A percentile compares a stretch with the other conserved stretches of the same genome.
phyloP scores from a whole-genome alignment of 352 stramenopile genomes.

The Globisporangium canariense region DNA sequence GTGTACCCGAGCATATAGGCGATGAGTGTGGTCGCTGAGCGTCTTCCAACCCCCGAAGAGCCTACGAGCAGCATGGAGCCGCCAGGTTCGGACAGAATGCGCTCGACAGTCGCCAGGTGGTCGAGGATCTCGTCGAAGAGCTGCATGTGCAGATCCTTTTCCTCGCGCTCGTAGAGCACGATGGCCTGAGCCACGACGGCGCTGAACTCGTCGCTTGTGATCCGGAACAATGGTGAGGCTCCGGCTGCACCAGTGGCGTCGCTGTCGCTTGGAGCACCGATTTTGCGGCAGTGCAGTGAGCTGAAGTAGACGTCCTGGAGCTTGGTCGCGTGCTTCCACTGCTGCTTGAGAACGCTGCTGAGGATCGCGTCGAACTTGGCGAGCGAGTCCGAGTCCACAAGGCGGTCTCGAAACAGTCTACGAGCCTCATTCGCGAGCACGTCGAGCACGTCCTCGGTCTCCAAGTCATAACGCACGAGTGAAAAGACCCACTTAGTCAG shows the following conservation, averaged over 20 bases:
- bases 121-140: slow-evolving; percentile 92
- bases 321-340: slow-evolving; percentile 78
- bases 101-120: slow-evolving; percentile 88
- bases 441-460: slow-evolving; percentile 86
- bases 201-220: slow-evolving; percentile 82
- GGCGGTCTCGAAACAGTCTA: slow-evolving; percentile 87
- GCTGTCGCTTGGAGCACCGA: slow-evolving; percentile 8
- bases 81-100: slow-evolving; percentile 79
- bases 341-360: slow-evolving; percentile 77
- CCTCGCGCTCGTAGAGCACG: slow-evolving; percentile 93
- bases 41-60: slow-evolving; percentile 82
- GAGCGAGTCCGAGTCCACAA: slow-evolving; percentile 80
- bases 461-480: slow-evolving; percentile 89
- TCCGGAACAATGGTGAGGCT: slow-evolving; percentile 44
- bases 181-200: slow-evolving; percentile 86
- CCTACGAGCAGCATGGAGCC: slow-evolving; percentile 91
- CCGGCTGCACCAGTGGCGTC: slow-evolving; percentile 4
- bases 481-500: slow-evolving; percentile 90
- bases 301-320: slow-evolving; percentile 87
- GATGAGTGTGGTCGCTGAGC: slow-evolving; percentile 81
- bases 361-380: slow-evolving; percentile 86
- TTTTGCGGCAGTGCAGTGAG: slow-evolving; percentile 57
- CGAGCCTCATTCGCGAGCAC: slow-evolving; percentile 88
- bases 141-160: slow-evolving; percentile 92
- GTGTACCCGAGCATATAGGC: slow-evolving; percentile 89